Base-by-base conservation (phyloP, 1,284 basidiomycete genomes). In the Heimioporus retisporus region DNA sequence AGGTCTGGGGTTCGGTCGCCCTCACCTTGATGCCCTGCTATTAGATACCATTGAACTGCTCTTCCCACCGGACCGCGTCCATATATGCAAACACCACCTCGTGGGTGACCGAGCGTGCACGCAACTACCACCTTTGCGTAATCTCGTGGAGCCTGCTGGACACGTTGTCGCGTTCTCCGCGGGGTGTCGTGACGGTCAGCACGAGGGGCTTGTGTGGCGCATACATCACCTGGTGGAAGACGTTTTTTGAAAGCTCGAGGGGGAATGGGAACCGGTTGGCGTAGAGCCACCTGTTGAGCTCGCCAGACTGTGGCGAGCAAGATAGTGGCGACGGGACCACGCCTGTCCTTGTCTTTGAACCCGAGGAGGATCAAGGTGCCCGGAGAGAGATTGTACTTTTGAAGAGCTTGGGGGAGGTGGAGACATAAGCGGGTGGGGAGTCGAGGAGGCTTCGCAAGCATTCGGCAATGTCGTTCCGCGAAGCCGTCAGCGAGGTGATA, bases 61-160 rank as follows among this genome's bases (percentile, higher is more conserved):
- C 28, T 23, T 80, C 84, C 95, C 96, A 97, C 76, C 85, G 86
- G 31, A 89, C 89, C 0, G 83, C 87, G 74, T 97, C 93, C 87
- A 97, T 96, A 89, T 91, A 94, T 13, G 91, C 86, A 79, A 96
- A 97, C 61, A 96, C 87, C 0, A 97, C 91, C 19, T 91, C 88
- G 58, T 88, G 83, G 14, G 78, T 81, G 3, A 53, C 58, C 56
- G 63, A 63, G 19, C 61, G 68, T 82, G 85, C 68, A 8, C 80
- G 80, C 54, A 81, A 70, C 60, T 84, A 85, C 96, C 95, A 96
- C 65, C 88, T 88, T 67, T 82, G 82, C 0, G 89, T 88, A 21
- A 93, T 81, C 60, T 86, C 84, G 42, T 77, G 78, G 7, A 96
- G 78, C 44, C 82, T 82, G 59, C 82, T 79, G 10, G 83, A 79